These are phyloP conservation scores for Penicillium sp. DNA, from an alignment of 2,329 filamentous ascomycete genomes.

Conservation along the genomic window DNA sequence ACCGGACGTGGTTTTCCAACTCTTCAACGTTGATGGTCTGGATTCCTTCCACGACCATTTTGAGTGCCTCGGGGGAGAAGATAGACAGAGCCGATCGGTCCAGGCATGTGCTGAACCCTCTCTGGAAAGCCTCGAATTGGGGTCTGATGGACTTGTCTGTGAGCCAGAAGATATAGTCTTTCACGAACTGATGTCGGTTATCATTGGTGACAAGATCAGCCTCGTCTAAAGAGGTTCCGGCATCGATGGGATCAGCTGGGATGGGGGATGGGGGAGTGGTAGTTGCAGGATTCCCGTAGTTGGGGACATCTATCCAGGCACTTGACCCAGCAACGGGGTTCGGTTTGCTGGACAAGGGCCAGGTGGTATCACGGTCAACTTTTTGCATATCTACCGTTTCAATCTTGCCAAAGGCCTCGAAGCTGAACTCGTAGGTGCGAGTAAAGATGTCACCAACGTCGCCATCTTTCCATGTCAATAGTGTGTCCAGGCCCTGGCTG, in stretches of 20 bases:
- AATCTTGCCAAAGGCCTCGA: conserved; percentile 57
- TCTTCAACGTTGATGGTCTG: conserved; percentile 77
- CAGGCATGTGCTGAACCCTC: conserved; percentile 77
- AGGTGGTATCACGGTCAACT: conserved; percentile 37
- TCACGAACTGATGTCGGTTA: conserved; percentile 77
- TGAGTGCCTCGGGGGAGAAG: conserved; percentile 71
- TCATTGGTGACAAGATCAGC: conserved; percentile 75
- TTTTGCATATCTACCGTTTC: conserved; percentile 59
- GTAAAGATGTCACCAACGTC: conserved; percentile 79
- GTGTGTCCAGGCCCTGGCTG: conserved; percentile 68
- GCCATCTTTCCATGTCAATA: conserved; percentile 80
- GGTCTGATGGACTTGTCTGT: conserved; percentile 74
- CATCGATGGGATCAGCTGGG: conserved; percentile 20
- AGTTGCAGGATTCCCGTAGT: conserved; percentile 18
- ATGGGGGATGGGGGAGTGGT: conserved; percentile 26
- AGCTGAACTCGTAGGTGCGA: conserved; percentile 84
- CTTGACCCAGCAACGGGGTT: conserved; percentile 12
- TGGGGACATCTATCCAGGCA: conserved; percentile 27
- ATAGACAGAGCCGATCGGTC: conserved; percentile 69
- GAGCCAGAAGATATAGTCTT: conserved; percentile 82
- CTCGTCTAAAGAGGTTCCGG: conserved; percentile 39
- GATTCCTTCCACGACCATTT: conserved; percentile 78
- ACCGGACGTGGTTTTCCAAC: conserved; percentile 70
- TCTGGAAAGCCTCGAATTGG: conserved; percentile 78
- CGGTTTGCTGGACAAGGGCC: conserved; percentile 28